Conservation (phyloP, 768 basidiomycete genomes). For the Lanmaoa pseudosensibilis region DNA sequence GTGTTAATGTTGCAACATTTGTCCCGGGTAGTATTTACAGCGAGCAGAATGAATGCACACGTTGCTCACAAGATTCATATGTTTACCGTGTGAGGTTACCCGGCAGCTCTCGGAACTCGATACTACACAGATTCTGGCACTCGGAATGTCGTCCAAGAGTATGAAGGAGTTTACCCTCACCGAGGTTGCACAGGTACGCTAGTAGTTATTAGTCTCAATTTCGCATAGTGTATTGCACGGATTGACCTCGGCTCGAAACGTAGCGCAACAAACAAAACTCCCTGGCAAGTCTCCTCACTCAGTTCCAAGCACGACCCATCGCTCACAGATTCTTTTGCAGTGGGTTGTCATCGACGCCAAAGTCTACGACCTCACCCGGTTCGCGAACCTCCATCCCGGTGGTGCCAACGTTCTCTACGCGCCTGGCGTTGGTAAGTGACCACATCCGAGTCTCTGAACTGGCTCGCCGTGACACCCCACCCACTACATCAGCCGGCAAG, state of each 20-base stretch:
- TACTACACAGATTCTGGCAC: background rate
- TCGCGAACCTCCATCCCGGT: conserved; percentile 82
- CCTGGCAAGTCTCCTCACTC: conserved; percentile 48
- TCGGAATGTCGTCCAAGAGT: conserved; percentile 22
- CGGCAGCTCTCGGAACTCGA: background rate
- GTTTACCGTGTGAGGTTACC: background rate
- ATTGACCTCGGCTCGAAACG: background rate
- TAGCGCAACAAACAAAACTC: conserved; percentile 90
- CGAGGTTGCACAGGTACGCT: conserved; percentile 66
- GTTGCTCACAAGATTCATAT: background rate
- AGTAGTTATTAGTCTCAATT: conserved; percentile 18
- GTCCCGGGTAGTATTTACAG: background rate
- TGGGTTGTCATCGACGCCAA: conserved; percentile 83
- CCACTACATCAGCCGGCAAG: conserved; percentile 50
- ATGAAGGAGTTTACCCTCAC: conserved; percentile 46
- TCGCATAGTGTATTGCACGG: background rate
- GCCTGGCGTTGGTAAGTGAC: conserved; percentile 56
- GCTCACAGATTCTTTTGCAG: conserved; percentile 35
- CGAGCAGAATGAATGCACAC: background rate
- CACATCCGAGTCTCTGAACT: background rate
- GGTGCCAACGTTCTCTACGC: conserved; percentile 74
- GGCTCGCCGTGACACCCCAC: background rate
- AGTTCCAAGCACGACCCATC: background rate
- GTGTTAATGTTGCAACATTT: background rate
- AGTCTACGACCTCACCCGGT: conserved; percentile 79